Evolutionary conservation across 2,329 filamentous ascomycete genomes (phyloP).

Genomic region (Pyricularia pennisetigena): DNA sequence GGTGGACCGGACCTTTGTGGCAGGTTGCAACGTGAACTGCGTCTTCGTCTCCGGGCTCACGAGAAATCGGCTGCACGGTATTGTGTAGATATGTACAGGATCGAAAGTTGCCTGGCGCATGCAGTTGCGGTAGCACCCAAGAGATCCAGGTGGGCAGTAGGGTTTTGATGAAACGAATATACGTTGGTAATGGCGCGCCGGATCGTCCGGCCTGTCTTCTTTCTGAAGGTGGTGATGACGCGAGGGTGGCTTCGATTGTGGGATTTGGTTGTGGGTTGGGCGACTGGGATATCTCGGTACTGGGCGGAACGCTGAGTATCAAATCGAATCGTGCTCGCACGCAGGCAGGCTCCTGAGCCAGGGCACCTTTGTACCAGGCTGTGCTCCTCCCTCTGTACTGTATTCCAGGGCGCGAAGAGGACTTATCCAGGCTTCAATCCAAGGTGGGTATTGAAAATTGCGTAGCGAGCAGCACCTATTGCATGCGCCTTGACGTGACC

Average conservation of each 20-base stretch:
- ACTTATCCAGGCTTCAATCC: neutral
- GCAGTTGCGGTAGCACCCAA: neutral
- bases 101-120: neutral
- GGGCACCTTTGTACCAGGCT: neutral
- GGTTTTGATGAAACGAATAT: neutral
- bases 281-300: neutral
- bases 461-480: neutral
- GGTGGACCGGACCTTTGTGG: neutral
- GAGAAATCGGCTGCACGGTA: neutral
- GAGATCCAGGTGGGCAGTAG: neutral
- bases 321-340: neutral
- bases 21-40: neutral
- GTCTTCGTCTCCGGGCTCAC: neutral
- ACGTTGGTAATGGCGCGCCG: too few relatives aligned
- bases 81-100: neutral
- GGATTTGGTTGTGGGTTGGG: neutral
- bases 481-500: neutral
- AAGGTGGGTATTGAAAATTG: neutral
- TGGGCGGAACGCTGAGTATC: neutral
- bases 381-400: neutral
- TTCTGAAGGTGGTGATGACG: neutral
- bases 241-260: neutral
- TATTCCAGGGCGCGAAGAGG: neutral
- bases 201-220: neutral
- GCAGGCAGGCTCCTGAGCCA: neutral